phyloP scores from a whole-genome alignment of 2,329 filamentous ascomycete genomes.

The Anthostomella pinea region DNA sequence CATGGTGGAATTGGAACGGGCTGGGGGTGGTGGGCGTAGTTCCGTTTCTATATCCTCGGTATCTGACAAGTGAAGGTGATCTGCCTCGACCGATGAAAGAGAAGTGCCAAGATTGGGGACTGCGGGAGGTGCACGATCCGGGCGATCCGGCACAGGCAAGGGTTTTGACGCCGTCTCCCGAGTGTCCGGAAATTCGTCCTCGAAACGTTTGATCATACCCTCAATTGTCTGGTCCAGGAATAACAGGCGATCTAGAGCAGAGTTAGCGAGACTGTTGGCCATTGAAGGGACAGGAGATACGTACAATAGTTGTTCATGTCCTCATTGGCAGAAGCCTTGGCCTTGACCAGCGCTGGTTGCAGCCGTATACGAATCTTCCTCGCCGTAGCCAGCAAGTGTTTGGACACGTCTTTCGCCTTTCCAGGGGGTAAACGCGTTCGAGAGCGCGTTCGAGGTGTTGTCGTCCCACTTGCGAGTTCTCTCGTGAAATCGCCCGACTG shows the following conservation, averaged over 20 bases:
- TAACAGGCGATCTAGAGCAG: conserved; percentile 62
- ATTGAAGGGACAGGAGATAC: conserved; percentile 31
- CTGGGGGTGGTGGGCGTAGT: conserved; percentile 41
- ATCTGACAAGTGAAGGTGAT: conserved; percentile 42
- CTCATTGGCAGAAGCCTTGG: conserved; percentile 64
- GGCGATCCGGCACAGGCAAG: conserved; percentile 22
- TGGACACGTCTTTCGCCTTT: conserved; percentile 89
- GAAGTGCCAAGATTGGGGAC: conserved; percentile 26
- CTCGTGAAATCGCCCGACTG: conserved; percentile 52
- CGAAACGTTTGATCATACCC: conserved; percentile 91
- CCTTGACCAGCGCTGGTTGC: conserved; percentile 78
- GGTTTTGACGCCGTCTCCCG: conserved; percentile 43
- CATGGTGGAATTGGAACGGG: conserved; percentile 52
- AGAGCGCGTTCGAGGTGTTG: conserved; percentile 40
- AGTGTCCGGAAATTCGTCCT: conserved; percentile 93
- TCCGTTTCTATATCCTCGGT: conserved; percentile 46
- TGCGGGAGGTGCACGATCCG: conserved; percentile 22
- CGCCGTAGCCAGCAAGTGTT: conserved; percentile 81
- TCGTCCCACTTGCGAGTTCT: conserved; percentile 50
- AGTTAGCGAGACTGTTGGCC: conserved; percentile 25
- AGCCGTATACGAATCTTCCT: conserved; percentile 83
- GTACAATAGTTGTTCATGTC: conserved; percentile 72
- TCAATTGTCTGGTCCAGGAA: conserved; percentile 88
- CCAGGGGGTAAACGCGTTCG: conserved; percentile 42
- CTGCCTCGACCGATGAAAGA: conserved; percentile 33